Base-by-base conservation (phyloP, 352 stramenopile genomes). In the Pythium pyrilobum region DNA sequence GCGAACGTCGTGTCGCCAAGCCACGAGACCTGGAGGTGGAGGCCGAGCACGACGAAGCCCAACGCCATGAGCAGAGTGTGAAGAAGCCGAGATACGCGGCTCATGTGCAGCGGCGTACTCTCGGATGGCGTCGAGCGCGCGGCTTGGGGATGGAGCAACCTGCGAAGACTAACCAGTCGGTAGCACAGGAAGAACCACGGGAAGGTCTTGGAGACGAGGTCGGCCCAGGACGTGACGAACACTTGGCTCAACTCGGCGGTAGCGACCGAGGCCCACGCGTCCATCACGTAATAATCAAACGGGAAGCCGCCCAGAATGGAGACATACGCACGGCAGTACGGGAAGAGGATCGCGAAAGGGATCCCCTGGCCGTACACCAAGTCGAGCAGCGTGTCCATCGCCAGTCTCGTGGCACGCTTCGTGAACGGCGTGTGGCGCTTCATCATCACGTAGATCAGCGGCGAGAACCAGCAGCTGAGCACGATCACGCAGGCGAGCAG, bases 401-500 rank as follows among this genome's bases (percentile, higher is more conserved):
- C 7, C 39, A 45, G 39, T n/a, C 39, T 16, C 2, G 28, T 18
- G 11, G 28, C 39, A 27, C 39, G 39, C 24, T 29, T 45, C 3
- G 9, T 18, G 28, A n/a, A 42, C 10, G 36, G 38, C 28, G 37
- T 32, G 4, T 10, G 29, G n/a, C 21, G 2, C 28, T 23, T 34
- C 50, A 57, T 57, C 1, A 18, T 20, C 2, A 29, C n/a, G 15
- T 29, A 62, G 15, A 62, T 11, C 20, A 50, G 21, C 11, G 54
- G 54, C 16, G 45, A 43, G 28, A 44, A 62, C 54, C 54, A 62
- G 44, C 34, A 54, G 21, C 57, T 63, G 23, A 43, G 5, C 8
- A 63, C 33, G 25, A 57, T 48, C 24, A 63, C 32, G 2, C 13
- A 20, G 13, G 31, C 39, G 11, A 53, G 7, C 5, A 57, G 27